Percentiles rank a stretch among this genome's conserved stretches.
These are phyloP conservation scores for Sporothrix brasiliensis DNA, from an alignment of 2,329 filamentous ascomycete species.

Conservation along the genomic window DNA sequence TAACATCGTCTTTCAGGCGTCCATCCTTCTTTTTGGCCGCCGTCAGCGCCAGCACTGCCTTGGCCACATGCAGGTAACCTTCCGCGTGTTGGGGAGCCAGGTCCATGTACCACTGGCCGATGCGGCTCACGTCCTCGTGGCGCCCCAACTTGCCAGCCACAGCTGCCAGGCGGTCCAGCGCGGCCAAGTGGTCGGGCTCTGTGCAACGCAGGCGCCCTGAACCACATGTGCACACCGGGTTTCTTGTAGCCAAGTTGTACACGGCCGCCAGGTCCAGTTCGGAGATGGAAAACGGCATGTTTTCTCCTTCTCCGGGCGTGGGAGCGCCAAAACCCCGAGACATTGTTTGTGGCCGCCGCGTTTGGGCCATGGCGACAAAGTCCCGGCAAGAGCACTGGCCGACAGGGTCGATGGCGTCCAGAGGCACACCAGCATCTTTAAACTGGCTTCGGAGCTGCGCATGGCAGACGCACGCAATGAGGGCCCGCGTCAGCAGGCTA, in stretches of 20 bases:
- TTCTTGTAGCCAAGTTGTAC: constrained; percentile 24
- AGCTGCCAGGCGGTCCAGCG: constrained; percentile 27
- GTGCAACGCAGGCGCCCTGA: constrained; percentile 32
- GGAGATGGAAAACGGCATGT: constrained; percentile 16
- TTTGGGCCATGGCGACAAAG: constrained; percentile 34
- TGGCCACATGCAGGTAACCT: constrained; percentile 35
- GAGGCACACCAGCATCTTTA: constrained; percentile 25
- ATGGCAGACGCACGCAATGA: constrained; percentile 33
- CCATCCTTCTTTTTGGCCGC: neutral
- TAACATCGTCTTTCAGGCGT: neutral
- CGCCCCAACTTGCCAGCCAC: neutral
- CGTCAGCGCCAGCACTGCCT: constrained; percentile 16
- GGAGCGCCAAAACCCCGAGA: neutral
- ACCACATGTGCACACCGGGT: constrained; percentile 31
- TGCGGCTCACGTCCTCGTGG: neutral
- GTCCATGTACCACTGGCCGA: constrained; percentile 33
- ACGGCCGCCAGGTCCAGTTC: constrained; percentile 34
- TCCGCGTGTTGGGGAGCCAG: constrained; percentile 30
- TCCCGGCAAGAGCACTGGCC: constrained; percentile 34
- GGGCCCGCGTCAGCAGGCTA: constrained; percentile 18
- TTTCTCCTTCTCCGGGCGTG: neutral
- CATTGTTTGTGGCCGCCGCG: constrained; percentile 7
- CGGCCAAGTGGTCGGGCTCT: constrained; percentile 25
- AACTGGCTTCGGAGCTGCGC: constrained; percentile 16
- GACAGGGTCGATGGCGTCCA: constrained; percentile 30